Conservation (phyloP, 2,329 filamentous ascomycete genomes). For the Beauveria pseudobassiana region DNA sequence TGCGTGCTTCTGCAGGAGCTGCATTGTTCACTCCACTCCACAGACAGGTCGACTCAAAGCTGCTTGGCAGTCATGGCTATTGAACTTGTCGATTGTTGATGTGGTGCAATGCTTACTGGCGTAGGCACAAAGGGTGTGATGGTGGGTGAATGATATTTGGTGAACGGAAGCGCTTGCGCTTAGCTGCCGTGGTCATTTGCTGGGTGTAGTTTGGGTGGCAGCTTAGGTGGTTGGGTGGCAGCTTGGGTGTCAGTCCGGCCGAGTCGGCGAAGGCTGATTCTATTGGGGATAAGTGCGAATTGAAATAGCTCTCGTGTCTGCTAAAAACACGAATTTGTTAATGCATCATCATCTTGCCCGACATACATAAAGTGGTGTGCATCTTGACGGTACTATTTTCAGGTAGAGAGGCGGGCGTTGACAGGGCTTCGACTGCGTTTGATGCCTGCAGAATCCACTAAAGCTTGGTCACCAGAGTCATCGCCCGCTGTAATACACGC, state of each 20-base stretch:
- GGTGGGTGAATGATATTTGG: not conserved
- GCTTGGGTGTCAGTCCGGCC: not conserved
- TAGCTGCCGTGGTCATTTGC: constrained; percentile 2
- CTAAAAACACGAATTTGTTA: too few species aligned
- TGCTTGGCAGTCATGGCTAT: not conserved
- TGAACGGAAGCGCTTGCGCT: constrained; percentile 10
- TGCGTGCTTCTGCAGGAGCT: not conserved
- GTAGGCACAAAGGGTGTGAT: not conserved
- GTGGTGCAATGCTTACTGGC: not conserved
- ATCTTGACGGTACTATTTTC: too few species aligned
- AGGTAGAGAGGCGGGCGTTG: too few species aligned
- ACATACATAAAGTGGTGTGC: too few species aligned
- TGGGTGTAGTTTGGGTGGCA: not conserved
- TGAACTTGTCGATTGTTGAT: not conserved
- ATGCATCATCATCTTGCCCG: too few species aligned
- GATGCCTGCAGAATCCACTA: not conserved
- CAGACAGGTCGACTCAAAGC: not conserved
- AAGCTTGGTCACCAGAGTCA: not conserved
- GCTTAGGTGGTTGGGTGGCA: not conserved
- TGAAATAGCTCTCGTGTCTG: too few species aligned
- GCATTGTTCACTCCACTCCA: not conserved
- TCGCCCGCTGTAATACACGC: too few species aligned
- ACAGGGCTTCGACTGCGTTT: not conserved
- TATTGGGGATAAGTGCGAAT: too few species aligned
- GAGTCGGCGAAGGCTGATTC: too few species aligned